A percentile compares a stretch with the other conserved stretches of the same genome.
Conservation (phyloP, 1,139 yeast genomes). For the Geotrichum restrictum region DNA sequence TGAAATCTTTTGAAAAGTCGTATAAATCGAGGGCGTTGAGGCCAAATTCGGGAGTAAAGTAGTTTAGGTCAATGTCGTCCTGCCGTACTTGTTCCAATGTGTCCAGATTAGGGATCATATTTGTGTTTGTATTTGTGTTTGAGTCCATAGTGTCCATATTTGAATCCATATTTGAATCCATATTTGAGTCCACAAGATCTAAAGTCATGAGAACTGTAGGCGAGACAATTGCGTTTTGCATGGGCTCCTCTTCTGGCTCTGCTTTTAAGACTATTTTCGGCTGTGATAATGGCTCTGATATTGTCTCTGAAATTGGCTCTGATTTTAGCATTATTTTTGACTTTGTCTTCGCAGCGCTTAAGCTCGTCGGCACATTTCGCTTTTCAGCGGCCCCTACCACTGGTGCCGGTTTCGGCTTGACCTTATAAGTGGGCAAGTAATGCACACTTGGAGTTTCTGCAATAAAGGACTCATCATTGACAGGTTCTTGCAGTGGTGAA, state of each 20-base stretch:
- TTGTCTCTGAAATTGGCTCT: background rate
- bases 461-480: constrained; percentile 24
- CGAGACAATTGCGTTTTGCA: background rate
- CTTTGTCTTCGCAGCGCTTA: no score
- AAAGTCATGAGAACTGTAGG: no score
- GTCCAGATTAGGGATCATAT: no score
- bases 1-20: constrained; percentile 15
- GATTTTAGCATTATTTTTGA: background rate
- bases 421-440: constrained; percentile 7
- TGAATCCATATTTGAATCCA: no score
- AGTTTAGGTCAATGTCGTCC: background rate
- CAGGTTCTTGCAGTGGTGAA: constrained; percentile 27
- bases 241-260: background rate
- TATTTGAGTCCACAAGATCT: background rate
- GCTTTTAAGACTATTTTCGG: background rate
- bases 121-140: no score
- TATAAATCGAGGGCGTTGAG: constrained; percentile 1
- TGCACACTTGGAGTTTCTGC: constrained; percentile 23
- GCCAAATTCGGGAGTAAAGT: background rate
- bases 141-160: no score
- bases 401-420: background rate
- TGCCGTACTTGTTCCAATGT: background rate
- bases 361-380: no score
- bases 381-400: background rate
- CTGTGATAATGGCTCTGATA: background rate